Evolutionary conservation across 2,329 filamentous ascomycete species (phyloP).

Genomic region (Arthrocladium fulminans): DNA sequence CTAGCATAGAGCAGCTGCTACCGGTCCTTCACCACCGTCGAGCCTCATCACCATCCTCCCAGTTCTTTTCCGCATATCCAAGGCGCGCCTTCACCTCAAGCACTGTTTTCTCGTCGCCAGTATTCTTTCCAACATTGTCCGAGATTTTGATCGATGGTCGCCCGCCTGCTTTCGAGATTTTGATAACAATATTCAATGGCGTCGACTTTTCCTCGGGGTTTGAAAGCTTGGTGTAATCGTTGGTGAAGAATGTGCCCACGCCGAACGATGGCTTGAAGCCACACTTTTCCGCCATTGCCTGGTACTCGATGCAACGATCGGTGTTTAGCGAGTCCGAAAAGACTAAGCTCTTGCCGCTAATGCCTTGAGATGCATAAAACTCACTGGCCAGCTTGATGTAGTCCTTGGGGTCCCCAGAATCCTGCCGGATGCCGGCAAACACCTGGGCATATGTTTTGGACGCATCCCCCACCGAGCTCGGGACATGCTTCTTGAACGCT

Average conservation of each 20-base stretch:
- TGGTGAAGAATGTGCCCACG: slow-evolving; percentile 90
- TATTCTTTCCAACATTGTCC: slow-evolving; percentile 89
- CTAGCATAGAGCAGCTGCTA: no score
- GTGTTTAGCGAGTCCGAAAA: slow-evolving; percentile 95
- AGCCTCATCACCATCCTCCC: slow-evolving; percentile 76
- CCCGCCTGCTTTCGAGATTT: slow-evolving; percentile 76
- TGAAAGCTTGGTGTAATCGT: slow-evolving; percentile 70
- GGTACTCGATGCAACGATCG: slow-evolving; percentile 84
- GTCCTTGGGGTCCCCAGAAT: slow-evolving; percentile 74
- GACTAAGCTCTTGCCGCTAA: slow-evolving; percentile 78
- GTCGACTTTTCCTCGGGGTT: slow-evolving; percentile 68
- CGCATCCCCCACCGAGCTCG: slow-evolving; percentile 32
- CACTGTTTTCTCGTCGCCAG: slow-evolving; percentile 71
- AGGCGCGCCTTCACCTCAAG: slow-evolving; percentile 73
- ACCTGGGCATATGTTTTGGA: slow-evolving; percentile 66
- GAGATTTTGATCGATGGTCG: slow-evolving; percentile 85
- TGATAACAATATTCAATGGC: slow-evolving; percentile 96
- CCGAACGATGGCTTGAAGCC: slow-evolving; percentile 85
- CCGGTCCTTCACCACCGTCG: slow-evolving; percentile 76
- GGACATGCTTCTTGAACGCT: slow-evolving; percentile 65
- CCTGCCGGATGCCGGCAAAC: slow-evolving; percentile 78
- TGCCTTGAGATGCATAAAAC: slow-evolving; percentile 69
- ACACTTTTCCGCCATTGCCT: slow-evolving; percentile 66
- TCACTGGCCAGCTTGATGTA: slow-evolving; percentile 70
- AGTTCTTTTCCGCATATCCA: slow-evolving; percentile 76